These are phyloP conservation scores for Phytophthora podocarpi DNA, from an alignment of 352 stramenopile species.

Conservation along the genomic window DNA sequence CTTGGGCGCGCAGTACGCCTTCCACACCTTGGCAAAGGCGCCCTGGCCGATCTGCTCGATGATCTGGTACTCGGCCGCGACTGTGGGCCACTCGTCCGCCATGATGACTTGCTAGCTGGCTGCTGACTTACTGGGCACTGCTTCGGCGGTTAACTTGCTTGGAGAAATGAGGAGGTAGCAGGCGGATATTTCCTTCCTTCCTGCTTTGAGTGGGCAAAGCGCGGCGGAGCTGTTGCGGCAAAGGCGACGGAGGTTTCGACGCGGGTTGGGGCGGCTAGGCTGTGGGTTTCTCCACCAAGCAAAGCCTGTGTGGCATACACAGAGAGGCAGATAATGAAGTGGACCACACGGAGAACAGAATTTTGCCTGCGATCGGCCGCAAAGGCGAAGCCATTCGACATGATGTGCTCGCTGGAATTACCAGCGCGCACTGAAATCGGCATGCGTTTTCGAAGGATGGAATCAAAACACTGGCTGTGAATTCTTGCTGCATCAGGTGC, in stretches of 20 bases:
- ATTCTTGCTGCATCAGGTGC: no score
- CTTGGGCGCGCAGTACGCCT: slow-evolving; percentile 91
- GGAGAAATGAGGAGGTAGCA: slow-evolving; percentile 11
- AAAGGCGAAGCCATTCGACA: not conserved
- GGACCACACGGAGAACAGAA: slow-evolving; percentile 18
- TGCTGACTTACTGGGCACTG: no score
- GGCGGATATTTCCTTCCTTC: slow-evolving; percentile 41
- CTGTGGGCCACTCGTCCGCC: slow-evolving; percentile 87
- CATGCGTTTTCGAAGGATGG: not conserved
- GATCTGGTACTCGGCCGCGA: slow-evolving; percentile 86
- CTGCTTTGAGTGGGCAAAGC: slow-evolving; percentile 2
- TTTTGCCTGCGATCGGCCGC: slow-evolving; percentile 11
- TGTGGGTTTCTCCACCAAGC: slow-evolving; percentile 22
- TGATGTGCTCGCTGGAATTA: not conserved
- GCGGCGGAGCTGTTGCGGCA: no score
- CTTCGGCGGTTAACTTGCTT: no score
- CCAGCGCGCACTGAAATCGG: slow-evolving; percentile 4
- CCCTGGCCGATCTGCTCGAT: slow-evolving; percentile 94
- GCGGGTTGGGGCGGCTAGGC: not conserved
- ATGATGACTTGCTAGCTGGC: slow-evolving; percentile 44
- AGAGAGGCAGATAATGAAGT: slow-evolving; percentile 26
- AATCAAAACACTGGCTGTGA: not conserved
- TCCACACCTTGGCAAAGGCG: slow-evolving; percentile 98
- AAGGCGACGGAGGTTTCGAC: slow-evolving; percentile 30
- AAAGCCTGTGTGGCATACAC: slow-evolving; percentile 22